Base-by-base conservation (phyloP, 805 yeast species). In the Nakazawaea laoshanensis region DNA sequence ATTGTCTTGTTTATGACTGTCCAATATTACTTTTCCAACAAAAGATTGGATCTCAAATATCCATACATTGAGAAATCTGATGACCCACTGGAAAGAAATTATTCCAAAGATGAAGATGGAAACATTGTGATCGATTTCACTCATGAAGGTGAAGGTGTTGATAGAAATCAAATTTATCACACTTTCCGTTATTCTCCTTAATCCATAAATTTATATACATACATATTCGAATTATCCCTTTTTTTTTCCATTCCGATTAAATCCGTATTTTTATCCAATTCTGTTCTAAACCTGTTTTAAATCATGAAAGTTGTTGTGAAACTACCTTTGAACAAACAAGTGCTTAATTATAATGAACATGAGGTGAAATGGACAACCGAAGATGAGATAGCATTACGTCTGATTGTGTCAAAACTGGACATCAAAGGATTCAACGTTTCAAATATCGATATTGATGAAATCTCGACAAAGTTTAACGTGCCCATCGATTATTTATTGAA, bases 101-200 rank as follows among this genome's bases (percentile, higher is more conserved):
- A 12, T 5, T 6, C 12, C 6, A 26, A 32, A 20, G 31, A 32
- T 17, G 27, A 21, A 3, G 10, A 29, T 14, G 37, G 33, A 6
- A 7, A 19, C 12, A 15, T 34, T 19, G 30, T 34, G 8, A 29
- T 34, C 12, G 37, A 34, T 18, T 24, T 29, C 27, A 24, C 30
- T 6, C 14, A 13, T 9, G 20, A 28, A 11, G 23, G 9, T 7
- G 7, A 12, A 12, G 32, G 29, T 12, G 33, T 23, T 8, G 14
- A 33, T 13, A 19, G 18, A 19, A 19, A 20, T 20, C 33, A 29
- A 24, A n/a, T 34, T 7, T 34, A 29, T 16, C 17, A 15, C 7
- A 29, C 32, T 4, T 34, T 34, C 30, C 29, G 37, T 19, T 34
- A 34, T 19, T 29, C 33, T 6, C 37, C 37, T 10, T 34, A 24